phyloP scores from a whole-genome alignment of 371 early-diverging fungal genomes.

The Zychaea mexicana region DNA sequence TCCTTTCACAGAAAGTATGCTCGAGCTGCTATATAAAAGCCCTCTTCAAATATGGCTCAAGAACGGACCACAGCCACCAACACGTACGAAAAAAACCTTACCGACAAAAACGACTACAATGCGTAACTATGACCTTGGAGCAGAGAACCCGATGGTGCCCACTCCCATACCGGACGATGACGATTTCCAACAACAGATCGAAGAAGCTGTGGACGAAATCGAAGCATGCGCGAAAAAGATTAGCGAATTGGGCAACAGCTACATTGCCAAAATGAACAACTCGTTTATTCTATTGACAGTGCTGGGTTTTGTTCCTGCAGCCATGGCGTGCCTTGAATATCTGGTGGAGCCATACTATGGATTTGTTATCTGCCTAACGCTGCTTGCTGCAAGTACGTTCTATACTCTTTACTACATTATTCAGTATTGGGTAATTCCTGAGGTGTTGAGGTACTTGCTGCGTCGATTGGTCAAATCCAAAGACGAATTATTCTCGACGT shows the following conservation, averaged over 20 bases:
- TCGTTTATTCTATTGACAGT: conserved; percentile 1
- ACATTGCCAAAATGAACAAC: conserved; percentile 4
- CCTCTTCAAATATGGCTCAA: background rate
- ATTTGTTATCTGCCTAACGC: conserved; percentile 1
- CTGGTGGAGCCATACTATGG: conserved; percentile 4
- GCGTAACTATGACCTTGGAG: background rate
- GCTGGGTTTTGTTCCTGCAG: conserved; percentile 7
- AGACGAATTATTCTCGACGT: background rate
- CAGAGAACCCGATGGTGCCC: too few relatives aligned
- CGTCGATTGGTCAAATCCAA: background rate
- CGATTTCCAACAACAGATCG: background rate
- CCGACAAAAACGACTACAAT: background rate
- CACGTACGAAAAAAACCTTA: background rate
- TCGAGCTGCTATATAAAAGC: background rate
- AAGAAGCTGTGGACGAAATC: conserved; percentile 4
- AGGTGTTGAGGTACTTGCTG: background rate
- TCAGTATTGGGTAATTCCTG: conserved; percentile 7
- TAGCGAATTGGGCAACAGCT: conserved; percentile 3
- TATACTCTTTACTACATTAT: conserved; percentile 5
- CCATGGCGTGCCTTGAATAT: conserved; percentile 2
- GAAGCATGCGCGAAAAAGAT: background rate
- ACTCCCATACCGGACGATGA: background rate
- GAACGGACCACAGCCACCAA: background rate
- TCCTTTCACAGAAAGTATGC: background rate
- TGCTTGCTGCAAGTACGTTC: background rate